Percentiles rank a stretch among this genome's conserved stretches.
phyloP scores from a whole-genome alignment of 208 protist genomes.

The Leishmania tarentolae region DNA sequence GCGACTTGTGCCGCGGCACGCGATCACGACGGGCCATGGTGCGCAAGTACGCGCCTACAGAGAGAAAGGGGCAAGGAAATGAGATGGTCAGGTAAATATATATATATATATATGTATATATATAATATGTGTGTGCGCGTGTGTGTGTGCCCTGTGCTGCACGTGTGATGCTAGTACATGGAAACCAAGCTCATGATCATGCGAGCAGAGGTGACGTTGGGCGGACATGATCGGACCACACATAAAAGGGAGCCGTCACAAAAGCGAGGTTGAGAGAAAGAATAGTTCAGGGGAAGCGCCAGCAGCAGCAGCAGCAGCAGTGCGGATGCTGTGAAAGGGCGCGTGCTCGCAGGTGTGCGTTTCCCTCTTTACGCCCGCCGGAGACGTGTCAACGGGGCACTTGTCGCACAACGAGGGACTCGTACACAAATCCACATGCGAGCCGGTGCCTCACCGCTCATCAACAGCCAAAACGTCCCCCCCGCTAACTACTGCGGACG shows the following conservation, averaged over 20 bases:
- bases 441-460: neutral
- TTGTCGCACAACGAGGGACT: neutral
- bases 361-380: no score
- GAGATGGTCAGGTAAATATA: neutral
- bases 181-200: neutral
- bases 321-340: neutral
- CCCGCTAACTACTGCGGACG: no score
- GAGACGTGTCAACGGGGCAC: neutral
- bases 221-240: neutral
- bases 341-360: neutral
- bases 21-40: constrained; percentile 76
- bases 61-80: neutral
- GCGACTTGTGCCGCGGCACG: constrained; percentile 78
- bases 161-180: neutral
- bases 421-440: neutral
- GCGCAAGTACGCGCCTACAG: neutral
- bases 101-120: neutral
- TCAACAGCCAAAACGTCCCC: no score
- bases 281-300: neutral
- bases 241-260: no score
- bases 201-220: neutral
- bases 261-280: neutral
- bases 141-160: neutral
- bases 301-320: neutral
- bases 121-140: neutral